Evolutionary conservation across 805 yeast species (phyloP).

Genomic region (Cyberlindnera meyerae): DNA sequence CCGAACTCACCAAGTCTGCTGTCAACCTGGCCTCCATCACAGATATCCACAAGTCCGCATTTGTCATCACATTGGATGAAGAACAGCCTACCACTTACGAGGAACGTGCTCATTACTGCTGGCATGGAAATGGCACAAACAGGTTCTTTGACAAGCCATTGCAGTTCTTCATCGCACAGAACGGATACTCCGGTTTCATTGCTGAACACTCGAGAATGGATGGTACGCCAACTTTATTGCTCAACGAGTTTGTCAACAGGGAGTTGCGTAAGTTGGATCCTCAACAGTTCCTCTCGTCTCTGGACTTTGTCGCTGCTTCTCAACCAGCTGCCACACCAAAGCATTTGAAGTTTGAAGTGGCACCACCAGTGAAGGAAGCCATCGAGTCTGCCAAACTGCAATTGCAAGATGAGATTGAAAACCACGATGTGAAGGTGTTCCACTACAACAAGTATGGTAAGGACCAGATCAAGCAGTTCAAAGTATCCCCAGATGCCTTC

Average conservation of each 20-base stretch:
- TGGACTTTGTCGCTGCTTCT: constrained; percentile 9
- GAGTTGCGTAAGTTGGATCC: constrained; percentile 47
- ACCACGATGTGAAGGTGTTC: constrained; percentile 75
- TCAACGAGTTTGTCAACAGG: constrained; percentile 70
- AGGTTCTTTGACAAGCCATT: constrained; percentile 90
- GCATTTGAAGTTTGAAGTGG: constrained; percentile 53
- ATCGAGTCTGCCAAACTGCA: constrained; percentile 52
- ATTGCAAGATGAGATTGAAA: constrained; percentile 47
- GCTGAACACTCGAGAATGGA: constrained; percentile 99
- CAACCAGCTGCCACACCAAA: constrained; percentile 11
- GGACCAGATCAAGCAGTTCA: constrained; percentile 74
- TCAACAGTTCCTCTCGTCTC: constrained; percentile 21
- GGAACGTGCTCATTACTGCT: constrained; percentile 76
- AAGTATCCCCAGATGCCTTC: constrained; percentile 89
- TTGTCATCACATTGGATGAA: constrained; percentile 77
- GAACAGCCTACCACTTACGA: constrained; percentile 66
- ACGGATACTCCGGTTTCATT: constrained; percentile 86
- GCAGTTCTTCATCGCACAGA: constrained; percentile 74
- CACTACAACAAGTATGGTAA: constrained; percentile 85
- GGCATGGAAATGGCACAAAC: constrained; percentile 96
- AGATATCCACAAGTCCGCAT: constrained; percentile 71
- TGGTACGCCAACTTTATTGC: constrained; percentile 89
- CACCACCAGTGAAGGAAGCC: constrained; percentile 43
- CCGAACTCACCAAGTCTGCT: constrained; percentile 54
- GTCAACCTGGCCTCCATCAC: constrained; percentile 56